These are phyloP conservation scores for Triticum turgidum DNA, from an alignment of 176 grass and related monocot genomes.

Conservation along the genomic window DNA sequence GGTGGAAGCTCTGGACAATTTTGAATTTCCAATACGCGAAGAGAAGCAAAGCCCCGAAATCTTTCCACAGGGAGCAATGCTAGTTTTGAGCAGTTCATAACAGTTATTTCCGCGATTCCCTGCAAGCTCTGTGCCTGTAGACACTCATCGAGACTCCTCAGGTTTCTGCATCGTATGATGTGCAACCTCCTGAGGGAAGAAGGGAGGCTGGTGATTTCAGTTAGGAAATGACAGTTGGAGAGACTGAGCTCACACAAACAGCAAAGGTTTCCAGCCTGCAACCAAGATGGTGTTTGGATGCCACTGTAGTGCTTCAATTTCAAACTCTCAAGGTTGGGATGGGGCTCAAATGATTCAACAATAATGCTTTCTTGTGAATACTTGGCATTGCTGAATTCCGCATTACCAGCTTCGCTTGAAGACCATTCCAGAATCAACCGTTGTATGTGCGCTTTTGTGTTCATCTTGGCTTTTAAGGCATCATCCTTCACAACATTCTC, in stretches of 20 bases:
- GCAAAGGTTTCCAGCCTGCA: not conserved
- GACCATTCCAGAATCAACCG: conserved; percentile 21
- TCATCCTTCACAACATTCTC: conserved; percentile 12
- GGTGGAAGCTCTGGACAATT: conserved; percentile 23
- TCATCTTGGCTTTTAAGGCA: not conserved
- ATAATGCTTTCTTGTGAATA: not conserved
- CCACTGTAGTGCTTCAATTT: conserved; percentile 12
- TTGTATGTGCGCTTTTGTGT: conserved; percentile 6
- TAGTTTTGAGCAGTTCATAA: conserved; percentile 22
- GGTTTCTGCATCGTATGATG: conserved; percentile 15
- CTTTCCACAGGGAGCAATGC: conserved; percentile 10
- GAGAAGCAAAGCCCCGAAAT: conserved; percentile 22
- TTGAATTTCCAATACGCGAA: not conserved
- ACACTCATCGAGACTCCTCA: conserved; percentile 27
- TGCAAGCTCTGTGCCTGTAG: not conserved
- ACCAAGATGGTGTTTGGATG: conserved; percentile 23
- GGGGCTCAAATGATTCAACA: conserved; percentile 9
- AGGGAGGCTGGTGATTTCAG: conserved; percentile 18
- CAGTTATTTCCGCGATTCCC: conserved; percentile 7
- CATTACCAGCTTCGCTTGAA: not conserved
- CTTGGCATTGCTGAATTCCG: not conserved
- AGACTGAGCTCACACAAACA: conserved; percentile 10
- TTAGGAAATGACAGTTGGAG: not conserved
- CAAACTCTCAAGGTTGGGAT: conserved; percentile 4
- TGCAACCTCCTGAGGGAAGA: conserved; percentile 20